Percentiles rank a stretch among this genome's conserved stretches.
Conservation (phyloP, 2,329 filamentous ascomycete genomes). For the Pyrenochaeta sp. region DNA sequence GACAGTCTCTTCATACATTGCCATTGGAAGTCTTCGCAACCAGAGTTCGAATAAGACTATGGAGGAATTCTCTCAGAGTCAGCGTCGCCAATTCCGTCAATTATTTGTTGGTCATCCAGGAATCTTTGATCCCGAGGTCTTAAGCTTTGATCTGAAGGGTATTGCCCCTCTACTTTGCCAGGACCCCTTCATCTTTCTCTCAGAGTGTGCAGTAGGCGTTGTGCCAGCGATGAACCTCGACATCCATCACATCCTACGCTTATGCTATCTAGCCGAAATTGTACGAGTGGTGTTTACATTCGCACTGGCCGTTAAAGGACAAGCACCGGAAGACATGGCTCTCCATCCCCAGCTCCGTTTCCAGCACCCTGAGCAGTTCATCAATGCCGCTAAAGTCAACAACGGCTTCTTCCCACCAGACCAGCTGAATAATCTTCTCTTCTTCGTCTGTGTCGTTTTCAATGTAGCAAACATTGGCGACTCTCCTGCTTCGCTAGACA, state of each 20-base stretch:
- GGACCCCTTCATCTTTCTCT: slow-evolving; percentile 82
- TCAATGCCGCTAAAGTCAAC: slow-evolving; percentile 36
- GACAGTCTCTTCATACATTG: slow-evolving; percentile 84
- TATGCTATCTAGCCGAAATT: slow-evolving; percentile 92
- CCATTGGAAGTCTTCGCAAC: slow-evolving; percentile 74
- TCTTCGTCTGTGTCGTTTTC: slow-evolving; percentile 45
- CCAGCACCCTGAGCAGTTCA: slow-evolving; percentile 31
- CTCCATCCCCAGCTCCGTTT: slow-evolving; percentile 11
- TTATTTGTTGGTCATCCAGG: slow-evolving; percentile 70
- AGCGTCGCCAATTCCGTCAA: slow-evolving; percentile 76
- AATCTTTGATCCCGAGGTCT: slow-evolving; percentile 47
- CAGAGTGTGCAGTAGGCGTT: slow-evolving; percentile 77
- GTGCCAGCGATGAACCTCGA: slow-evolving; percentile 74
- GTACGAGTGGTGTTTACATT: slow-evolving; percentile 77
- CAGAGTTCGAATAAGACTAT: slow-evolving; percentile 68
- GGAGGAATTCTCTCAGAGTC: slow-evolving; percentile 72
- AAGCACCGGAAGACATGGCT: slow-evolving; percentile 8
- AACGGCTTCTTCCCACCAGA: slow-evolving; percentile 32
- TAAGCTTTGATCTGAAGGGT: slow-evolving; percentile 55
- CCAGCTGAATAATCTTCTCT: slow-evolving; percentile 40
- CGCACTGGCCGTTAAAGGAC: slow-evolving; percentile 27
- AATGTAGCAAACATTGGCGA: slow-evolving; percentile 37
- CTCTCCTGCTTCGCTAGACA: slow-evolving; percentile 32
- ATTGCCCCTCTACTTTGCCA: slow-evolving; percentile 67
- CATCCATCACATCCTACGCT: slow-evolving; percentile 78